Conservation (phyloP, 441 rosid species). For the Iberis amara region DNA sequence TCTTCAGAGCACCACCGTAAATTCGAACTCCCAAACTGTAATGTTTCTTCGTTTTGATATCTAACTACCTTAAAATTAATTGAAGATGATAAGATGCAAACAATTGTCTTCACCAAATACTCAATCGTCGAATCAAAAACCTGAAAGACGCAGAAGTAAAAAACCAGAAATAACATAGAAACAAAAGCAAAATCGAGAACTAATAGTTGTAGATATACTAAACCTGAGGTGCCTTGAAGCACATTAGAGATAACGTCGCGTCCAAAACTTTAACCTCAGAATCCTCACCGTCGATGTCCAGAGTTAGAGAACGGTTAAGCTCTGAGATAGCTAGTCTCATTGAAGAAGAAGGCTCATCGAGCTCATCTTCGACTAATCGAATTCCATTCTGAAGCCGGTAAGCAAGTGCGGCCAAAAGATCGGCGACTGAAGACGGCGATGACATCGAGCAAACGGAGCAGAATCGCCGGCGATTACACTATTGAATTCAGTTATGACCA, state of each 20-base stretch:
- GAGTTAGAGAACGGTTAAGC: constrained; percentile 53
- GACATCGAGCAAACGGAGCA: constrained; percentile 17
- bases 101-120: constrained; percentile 48
- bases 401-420: constrained; percentile 22
- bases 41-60: constrained; percentile 38
- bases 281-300: constrained; percentile 27
- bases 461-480: constrained; percentile 20
- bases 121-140: constrained; percentile 57
- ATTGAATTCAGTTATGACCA: background rate
- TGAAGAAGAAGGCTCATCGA: constrained; percentile 27
- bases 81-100: constrained; percentile 50
- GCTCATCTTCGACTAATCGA: constrained; percentile 10
- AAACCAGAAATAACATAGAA: background rate
- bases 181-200: background rate
- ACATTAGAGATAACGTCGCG: constrained; percentile 54
- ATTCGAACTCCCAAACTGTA: constrained; percentile 54
- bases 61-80: constrained; percentile 33
- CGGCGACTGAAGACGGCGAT: constrained; percentile 25
- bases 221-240: constrained; percentile 72
- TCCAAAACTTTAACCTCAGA: constrained; percentile 52
- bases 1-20: constrained; percentile 35
- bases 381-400: constrained; percentile 2
- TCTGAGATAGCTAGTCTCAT: constrained; percentile 46
- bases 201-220: background rate
- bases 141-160: constrained; percentile 28